A percentile compares a stretch with the other conserved stretches of the same genome.
Conservation (phyloP, 345 rosid species). For the Citrus medica region DNA sequence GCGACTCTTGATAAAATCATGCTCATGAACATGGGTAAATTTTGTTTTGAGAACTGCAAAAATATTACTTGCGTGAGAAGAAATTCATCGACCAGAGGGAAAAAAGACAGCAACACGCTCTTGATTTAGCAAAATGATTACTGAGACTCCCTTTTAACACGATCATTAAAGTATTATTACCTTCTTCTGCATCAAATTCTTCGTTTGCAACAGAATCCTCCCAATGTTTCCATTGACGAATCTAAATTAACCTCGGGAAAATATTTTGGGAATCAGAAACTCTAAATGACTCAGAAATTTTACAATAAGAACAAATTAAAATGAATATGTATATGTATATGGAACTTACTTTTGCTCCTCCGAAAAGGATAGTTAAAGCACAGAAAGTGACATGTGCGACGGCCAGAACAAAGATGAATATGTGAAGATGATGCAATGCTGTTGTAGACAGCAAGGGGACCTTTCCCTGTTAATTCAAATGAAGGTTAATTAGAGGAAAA, state of each 20-base stretch:
- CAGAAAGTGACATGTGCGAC: constrained; percentile 67
- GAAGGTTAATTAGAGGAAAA: neutral
- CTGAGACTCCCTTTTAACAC: no score
- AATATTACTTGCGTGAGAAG: neutral
- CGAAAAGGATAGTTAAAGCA: constrained; percentile 71
- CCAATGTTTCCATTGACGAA: constrained; percentile 63
- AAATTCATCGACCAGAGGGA: neutral
- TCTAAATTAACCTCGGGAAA: constrained; percentile 25
- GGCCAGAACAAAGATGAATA: constrained; percentile 80
- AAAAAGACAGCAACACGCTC: no score
- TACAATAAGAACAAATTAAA: neutral
- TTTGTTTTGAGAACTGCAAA: constrained; percentile 37
- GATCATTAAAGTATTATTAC: constrained; percentile 13
- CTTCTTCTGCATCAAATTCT: constrained; percentile 27
- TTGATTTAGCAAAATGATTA: no score
- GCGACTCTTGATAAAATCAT: constrained; percentile 63
- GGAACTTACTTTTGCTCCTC: constrained; percentile 60
- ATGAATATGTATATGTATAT: neutral
- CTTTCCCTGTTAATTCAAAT: constrained; percentile 48
- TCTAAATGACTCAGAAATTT: neutral
- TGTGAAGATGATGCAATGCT: constrained; percentile 82
- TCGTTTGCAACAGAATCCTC: constrained; percentile 39
- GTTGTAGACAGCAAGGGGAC: constrained; percentile 53
- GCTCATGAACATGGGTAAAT: constrained; percentile 56
- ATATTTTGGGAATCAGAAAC: neutral